These are phyloP conservation scores for Tillandsia leiboldiana DNA, from an alignment of 176 grass and related monocot genomes.

Conservation along the genomic window DNA sequence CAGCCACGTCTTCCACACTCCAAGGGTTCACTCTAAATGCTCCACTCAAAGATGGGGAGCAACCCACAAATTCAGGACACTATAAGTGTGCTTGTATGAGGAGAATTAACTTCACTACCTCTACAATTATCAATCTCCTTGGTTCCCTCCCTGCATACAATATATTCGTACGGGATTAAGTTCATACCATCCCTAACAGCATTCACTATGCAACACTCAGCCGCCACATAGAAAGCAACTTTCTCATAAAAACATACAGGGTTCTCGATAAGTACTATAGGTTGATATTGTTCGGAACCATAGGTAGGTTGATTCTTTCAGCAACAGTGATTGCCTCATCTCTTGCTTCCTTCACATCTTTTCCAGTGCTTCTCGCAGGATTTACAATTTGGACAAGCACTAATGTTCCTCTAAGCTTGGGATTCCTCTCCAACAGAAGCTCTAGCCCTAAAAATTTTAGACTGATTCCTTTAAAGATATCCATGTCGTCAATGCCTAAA, in stretches of 20 bases:
- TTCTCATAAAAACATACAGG: constrained; percentile 40
- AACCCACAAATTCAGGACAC: constrained; percentile 60
- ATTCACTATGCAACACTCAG: constrained; percentile 54
- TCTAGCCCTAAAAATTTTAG: constrained; percentile 56
- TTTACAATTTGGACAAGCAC: constrained; percentile 52
- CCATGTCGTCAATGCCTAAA: constrained; percentile 47
- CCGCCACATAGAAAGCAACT: constrained; percentile 40
- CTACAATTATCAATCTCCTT: background rate
- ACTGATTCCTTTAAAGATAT: constrained; percentile 58
- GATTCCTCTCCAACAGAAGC: constrained; percentile 28
- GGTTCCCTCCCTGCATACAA: constrained; percentile 35
- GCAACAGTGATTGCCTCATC: constrained; percentile 30
- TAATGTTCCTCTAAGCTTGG: constrained; percentile 20
- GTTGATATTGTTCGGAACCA: constrained; percentile 30
- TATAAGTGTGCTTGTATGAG: constrained; percentile 37
- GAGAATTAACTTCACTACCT: background rate
- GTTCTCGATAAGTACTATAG: constrained; percentile 36
- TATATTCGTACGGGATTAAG: constrained; percentile 44
- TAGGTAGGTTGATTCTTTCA: constrained; percentile 40
- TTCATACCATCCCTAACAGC: constrained; percentile 51
- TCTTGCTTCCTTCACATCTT: constrained; percentile 36
- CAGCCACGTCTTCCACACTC: constrained; percentile 40
- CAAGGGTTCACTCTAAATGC: constrained; percentile 53
- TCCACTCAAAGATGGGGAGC: constrained; percentile 50
- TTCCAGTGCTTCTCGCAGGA: constrained; percentile 35